Conservation (phyloP, 2,329 filamentous ascomycete species). For the Talaromyces albobiverticillius region DNA sequence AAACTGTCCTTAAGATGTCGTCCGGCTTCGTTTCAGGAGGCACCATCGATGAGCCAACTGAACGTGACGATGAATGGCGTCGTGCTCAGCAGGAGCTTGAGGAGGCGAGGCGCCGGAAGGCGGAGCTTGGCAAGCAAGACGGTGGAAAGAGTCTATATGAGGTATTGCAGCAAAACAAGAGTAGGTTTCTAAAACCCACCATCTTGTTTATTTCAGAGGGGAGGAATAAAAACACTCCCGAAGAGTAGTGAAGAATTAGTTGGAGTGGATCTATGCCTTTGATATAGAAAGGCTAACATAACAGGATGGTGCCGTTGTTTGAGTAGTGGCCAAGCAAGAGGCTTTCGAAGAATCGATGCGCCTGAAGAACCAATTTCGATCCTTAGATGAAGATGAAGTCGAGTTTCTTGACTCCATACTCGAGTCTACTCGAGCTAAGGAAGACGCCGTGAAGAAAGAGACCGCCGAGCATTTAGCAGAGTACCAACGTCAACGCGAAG, state of each 20-base stretch:
- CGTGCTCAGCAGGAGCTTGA: constrained; percentile 45
- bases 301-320: constrained; percentile 31
- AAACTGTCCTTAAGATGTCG: constrained; percentile 42
- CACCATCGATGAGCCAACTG: constrained; percentile 37
- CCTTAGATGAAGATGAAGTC: constrained; percentile 51
- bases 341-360: constrained; percentile 51
- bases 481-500: constrained; percentile 59
- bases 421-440: constrained; percentile 56
- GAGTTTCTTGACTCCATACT: constrained; percentile 56
- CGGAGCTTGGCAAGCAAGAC: constrained; percentile 52
- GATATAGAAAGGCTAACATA: constrained; percentile 35
- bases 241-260: background rate
- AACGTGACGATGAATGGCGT: constrained; percentile 43
- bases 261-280: background rate
- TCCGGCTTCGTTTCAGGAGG: constrained; percentile 46
- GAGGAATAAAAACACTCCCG: background rate
- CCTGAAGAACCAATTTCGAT: constrained; percentile 51
- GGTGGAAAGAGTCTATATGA: constrained; percentile 50
- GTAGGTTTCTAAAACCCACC: constrained; percentile 30
- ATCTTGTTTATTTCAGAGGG: background rate
- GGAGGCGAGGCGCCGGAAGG: constrained; percentile 43
- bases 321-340: constrained; percentile 48
- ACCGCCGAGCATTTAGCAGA: constrained; percentile 57
- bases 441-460: constrained; percentile 56
- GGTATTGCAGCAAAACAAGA: constrained; percentile 49